phyloP scores from a whole-genome alignment of 495 filamentous ascomycete species.

The Cercophora scortea region DNA sequence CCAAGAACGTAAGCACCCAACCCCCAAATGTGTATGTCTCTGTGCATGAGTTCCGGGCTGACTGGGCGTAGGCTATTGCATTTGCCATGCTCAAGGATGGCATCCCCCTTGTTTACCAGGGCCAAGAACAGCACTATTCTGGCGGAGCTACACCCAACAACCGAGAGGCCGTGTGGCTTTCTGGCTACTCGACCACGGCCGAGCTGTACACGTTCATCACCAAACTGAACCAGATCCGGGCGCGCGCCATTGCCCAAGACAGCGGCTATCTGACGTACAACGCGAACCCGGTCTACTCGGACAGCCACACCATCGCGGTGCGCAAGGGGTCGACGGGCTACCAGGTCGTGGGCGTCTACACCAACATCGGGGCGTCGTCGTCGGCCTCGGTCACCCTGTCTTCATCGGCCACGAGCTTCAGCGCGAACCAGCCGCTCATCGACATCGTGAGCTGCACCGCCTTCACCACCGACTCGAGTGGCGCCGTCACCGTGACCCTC shows the following conservation, averaged over 20 bases:
- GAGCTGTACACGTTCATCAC: constrained; percentile 55
- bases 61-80: constrained; percentile 49
- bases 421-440: constrained; percentile 26
- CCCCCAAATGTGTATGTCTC: constrained; percentile 30
- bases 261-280: constrained; percentile 43
- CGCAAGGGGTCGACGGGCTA: constrained; percentile 51
- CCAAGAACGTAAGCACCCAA: constrained; percentile 15
- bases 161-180: constrained; percentile 70
- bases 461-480: constrained; percentile 35
- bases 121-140: constrained; percentile 65
- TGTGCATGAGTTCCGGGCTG: no score
- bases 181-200: constrained; percentile 49
- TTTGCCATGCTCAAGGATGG: constrained; percentile 63
- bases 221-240: constrained; percentile 47
- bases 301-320: constrained; percentile 51
- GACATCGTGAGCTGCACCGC: constrained; percentile 45
- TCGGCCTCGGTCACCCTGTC: constrained; percentile 40
- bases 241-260: constrained; percentile 42
- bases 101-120: constrained; percentile 39
- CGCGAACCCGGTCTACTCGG: constrained; percentile 49
- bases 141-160: constrained; percentile 54
- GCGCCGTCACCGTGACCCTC: constrained; percentile 39
- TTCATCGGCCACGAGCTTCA: constrained; percentile 31
- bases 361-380: constrained; percentile 48
- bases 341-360: constrained; percentile 53